Evolutionary conservation across 371 early-diverging fungal genomes (phyloP), one percentile per base, ranked within the genome.

Genomic region (Mortierella sp.): DNA sequence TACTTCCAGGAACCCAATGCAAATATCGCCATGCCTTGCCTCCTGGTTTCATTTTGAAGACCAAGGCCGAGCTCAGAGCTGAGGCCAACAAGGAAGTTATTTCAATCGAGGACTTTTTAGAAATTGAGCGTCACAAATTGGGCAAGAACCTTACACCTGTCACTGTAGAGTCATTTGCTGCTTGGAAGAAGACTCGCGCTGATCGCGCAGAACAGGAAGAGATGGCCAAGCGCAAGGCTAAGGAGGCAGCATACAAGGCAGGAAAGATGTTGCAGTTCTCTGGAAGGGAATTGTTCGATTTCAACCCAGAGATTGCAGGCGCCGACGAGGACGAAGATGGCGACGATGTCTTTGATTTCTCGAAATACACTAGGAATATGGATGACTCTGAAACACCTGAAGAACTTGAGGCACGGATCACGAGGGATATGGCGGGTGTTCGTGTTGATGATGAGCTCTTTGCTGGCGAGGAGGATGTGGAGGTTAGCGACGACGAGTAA

Each of bases 21-120:
- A 96, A 95, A 88, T 98, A 98, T 83, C 92, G 94, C 66, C 99
- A 99, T 77, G 98, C 99, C 53, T 88, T 99, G 84, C 99, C 99
- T 41, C 97, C 97, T 65, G 99, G 99, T n/a, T 99, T 96, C 79
- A 90, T 97, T 8, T 88, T 99, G 41, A 97, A 97, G 82, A 93
- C 94, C 68, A 94, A 96, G 89, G 86, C 88, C 58, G 91, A 91
- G 73, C 93, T 95, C 86, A 86, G 90, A 73, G 76, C 79, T 55
- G 89, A 92, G n/a, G 94, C 92, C 53, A 92, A 91, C 67, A 89
- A 89, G 84, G 92, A 93, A 62, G 91, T 94, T 74, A 95, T 98
- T 63, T 93, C 96, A 33, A 87, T 98, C 50, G 99, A 98, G 84
- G 97, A 97, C 69, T 98, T 98, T 77, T 90, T 98, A 88, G 99